Percentiles rank a stretch among this genome's conserved stretches.
phyloP scores from a whole-genome alignment of 176 grass and related monocot species.

The Sorghum bicolor region Sorghum_bicolor_NCBIv3 NC_012870.2:69295001-69295500 shows the following conservation, averaged over 20 bases:
- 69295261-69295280: background rate
- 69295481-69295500: background rate
- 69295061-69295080: background rate
- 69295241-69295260: background rate
- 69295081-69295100: background rate
- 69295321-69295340: background rate
- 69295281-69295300: background rate
- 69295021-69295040: background rate
- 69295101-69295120: constrained; percentile 9
- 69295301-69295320: background rate
- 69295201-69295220: background rate
- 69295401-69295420: background rate
- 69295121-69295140: background rate
- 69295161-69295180: background rate
- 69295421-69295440: background rate
- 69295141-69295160: background rate
- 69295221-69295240: background rate
- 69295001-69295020: background rate
- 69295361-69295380: background rate
- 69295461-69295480: background rate
- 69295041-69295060: background rate
- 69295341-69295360: background rate
- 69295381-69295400: background rate
- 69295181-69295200: background rate
- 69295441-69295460: background rate